Percentiles rank a stretch among this genome's conserved stretches.
Evolutionary conservation across 2,329 filamentous ascomycete genomes (phyloP).

Genomic region (Cryphonectria carpinicola): DNA sequence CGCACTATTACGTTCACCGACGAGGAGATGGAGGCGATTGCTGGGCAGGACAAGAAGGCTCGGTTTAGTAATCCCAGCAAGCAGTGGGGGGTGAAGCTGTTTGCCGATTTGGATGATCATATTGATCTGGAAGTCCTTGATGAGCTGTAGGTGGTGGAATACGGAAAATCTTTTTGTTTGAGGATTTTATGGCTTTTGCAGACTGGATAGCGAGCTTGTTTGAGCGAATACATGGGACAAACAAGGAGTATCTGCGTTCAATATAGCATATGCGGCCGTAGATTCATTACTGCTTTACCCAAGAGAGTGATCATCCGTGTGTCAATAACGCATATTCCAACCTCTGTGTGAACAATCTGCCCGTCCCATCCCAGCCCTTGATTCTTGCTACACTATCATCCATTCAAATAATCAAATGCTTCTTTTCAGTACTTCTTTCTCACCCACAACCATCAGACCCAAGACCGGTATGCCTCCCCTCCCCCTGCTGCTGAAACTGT

Average conservation of each 20-base stretch:
- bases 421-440: neutral
- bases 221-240: neutral
- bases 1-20: conserved; percentile 48
- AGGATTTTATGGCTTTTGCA: neutral
- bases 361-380: neutral
- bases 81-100: conserved; percentile 45
- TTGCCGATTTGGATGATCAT: conserved; percentile 45
- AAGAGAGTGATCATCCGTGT: neutral
- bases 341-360: neutral
- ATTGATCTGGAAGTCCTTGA: conserved; percentile 30
- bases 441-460: neutral
- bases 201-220: neutral
- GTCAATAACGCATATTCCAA: neutral
- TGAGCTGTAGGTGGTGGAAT: conserved; percentile 15
- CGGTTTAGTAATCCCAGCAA: conserved; percentile 44
- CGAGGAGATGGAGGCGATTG: conserved; percentile 43
- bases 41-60: conserved; percentile 34
- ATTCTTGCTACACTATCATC: neutral
- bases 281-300: neutral
- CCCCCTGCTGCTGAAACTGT: conserved; percentile 20
- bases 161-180: neutral
- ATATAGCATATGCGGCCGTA: neutral
- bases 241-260: neutral
- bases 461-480: conserved; percentile 5
- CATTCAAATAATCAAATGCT: neutral